A percentile compares a stretch with the other conserved stretches of the same genome.
These are phyloP conservation scores for Allium cepa DNA, from an alignment of 106 monocot genomes.

Conservation along the genomic window DNA sequence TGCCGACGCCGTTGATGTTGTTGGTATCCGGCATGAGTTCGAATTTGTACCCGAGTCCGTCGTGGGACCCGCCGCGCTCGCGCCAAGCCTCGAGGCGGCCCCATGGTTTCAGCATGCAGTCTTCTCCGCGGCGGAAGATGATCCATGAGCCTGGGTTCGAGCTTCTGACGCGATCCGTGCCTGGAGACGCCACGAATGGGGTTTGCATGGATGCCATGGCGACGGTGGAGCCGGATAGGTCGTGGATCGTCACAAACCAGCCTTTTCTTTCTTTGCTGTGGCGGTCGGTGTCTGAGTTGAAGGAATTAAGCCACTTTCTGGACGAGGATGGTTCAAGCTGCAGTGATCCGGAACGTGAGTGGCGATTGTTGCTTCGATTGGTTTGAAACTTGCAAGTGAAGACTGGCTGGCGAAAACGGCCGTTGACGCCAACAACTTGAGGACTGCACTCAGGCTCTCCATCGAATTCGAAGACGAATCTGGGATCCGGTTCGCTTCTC, in stretches of 20 bases:
- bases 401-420: slow-evolving; percentile 75
- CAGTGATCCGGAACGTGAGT: slow-evolving; percentile 46
- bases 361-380: slow-evolving; percentile 42
- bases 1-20: slow-evolving; percentile 25
- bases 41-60: slow-evolving; percentile 67
- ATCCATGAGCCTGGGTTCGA: slow-evolving; percentile 97
- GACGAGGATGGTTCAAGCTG: slow-evolving; percentile 27
- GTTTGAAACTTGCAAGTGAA: slow-evolving; percentile 88
- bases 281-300: slow-evolving; percentile 64
- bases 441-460: slow-evolving; percentile 96
- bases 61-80: slow-evolving; percentile 57
- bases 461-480: slow-evolving; percentile 97
- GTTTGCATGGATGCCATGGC: slow-evolving; percentile 92
- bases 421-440: slow-evolving; percentile 82
- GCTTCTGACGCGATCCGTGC: slow-evolving; percentile 70
- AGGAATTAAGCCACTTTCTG: slow-evolving; percentile 45
- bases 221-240: slow-evolving; percentile 85
- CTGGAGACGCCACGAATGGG: slow-evolving; percentile 84
- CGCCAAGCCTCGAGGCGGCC: slow-evolving; percentile 98
- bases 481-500: slow-evolving; percentile 54
- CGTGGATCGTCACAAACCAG: slow-evolving; percentile 88
- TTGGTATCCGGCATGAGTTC: slow-evolving; percentile 62
- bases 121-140: slow-evolving; percentile 70
- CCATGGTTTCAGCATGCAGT: slow-evolving; percentile 93
- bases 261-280: slow-evolving; percentile 71